Evolutionary conservation across 306 rosid species (phyloP).

Genomic region (Comarum palustre): DNA sequence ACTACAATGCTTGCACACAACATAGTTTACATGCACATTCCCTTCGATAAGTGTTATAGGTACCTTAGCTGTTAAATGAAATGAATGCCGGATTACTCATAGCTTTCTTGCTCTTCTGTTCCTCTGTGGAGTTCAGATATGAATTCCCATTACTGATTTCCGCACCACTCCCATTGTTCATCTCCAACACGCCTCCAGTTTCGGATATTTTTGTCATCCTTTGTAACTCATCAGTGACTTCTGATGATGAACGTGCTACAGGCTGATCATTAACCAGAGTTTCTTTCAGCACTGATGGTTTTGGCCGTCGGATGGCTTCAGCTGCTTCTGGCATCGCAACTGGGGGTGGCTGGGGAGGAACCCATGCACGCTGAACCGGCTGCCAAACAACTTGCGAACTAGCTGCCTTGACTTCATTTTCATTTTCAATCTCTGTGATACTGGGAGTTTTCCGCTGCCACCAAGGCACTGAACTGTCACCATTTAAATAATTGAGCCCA

Average conservation of each 20-base stretch:
- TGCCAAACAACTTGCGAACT: conserved; percentile 47
- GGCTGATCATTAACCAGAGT: conserved; percentile 43
- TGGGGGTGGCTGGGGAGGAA: conserved; percentile 95
- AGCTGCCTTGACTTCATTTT: conserved; percentile 46
- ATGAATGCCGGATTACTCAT: not conserved
- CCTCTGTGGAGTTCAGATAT: conserved; percentile 45
- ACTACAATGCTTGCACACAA: not conserved
- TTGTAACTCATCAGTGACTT: conserved; percentile 46
- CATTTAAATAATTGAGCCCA: conserved; percentile 39
- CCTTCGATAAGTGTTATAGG: not conserved
- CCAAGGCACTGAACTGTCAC: conserved; percentile 56
- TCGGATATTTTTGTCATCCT: conserved; percentile 46
- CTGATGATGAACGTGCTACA: conserved; percentile 41
- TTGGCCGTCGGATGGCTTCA: conserved; percentile 89
- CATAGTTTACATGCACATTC: not conserved
- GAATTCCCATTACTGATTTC: conserved; percentile 31
- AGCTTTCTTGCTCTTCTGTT: conserved; percentile 39
- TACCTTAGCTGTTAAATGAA: not conserved
- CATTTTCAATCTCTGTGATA: conserved; percentile 59
- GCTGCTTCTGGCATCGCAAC: conserved; percentile 81
- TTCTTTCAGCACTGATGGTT: conserved; percentile 55
- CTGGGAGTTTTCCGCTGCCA: conserved; percentile 68
- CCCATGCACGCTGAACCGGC: conserved; percentile 57
- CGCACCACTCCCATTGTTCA: conserved; percentile 38
- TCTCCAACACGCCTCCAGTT: conserved; percentile 51